A percentile compares a stretch with the other conserved stretches of the same genome.
phyloP scores from a whole-genome alignment of 2,329 filamentous ascomycete species.

The Fusarium tupiense region DNA sequence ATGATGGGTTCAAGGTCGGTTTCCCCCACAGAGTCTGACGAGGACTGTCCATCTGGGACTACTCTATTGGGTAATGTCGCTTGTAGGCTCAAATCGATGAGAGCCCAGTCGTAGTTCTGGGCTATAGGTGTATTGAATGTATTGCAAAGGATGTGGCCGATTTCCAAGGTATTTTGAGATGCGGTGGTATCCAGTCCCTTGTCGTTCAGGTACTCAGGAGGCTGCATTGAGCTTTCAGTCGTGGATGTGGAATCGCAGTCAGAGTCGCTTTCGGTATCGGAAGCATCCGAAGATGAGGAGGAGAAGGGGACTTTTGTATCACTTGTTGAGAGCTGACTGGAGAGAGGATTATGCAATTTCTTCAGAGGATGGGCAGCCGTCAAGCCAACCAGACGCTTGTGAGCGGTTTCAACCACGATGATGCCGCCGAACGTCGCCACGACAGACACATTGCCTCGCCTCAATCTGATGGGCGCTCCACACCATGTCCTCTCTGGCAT shows the following conservation, averaged over 20 bases:
- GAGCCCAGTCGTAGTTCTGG: background rate
- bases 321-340: accelerated
- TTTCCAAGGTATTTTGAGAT: too few relatives aligned
- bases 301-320: background rate
- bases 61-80: background rate
- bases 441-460: background rate
- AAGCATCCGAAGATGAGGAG: background rate
- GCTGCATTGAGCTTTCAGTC: background rate
- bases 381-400: background rate
- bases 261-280: background rate
- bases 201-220: background rate
- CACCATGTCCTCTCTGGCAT: background rate
- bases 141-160: background rate
- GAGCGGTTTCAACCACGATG: background rate
- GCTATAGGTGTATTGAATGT: background rate
- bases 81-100: background rate
- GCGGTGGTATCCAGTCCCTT: too few relatives aligned
- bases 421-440: background rate
- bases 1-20: accelerated
- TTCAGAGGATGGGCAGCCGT: background rate
- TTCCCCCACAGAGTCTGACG: background rate
- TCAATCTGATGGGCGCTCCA: background rate
- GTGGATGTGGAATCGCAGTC: background rate
- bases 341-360: accelerated
- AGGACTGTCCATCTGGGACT: background rate